Evolutionary conservation across 1,284 basidiomycete genomes (phyloP).

Genomic region (Cutaneotrichosporon mucoides): DNA sequence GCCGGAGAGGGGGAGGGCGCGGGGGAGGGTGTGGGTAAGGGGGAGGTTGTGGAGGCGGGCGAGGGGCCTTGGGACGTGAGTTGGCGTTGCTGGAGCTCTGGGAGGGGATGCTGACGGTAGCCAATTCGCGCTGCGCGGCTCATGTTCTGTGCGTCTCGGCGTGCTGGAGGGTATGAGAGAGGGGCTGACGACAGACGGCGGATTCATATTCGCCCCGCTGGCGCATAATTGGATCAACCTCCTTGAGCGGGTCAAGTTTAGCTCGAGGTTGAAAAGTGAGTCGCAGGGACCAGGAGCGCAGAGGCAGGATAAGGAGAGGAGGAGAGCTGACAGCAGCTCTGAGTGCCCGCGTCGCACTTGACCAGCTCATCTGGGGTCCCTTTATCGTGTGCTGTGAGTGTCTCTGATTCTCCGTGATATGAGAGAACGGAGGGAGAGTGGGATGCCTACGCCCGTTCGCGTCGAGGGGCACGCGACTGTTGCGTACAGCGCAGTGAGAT

Average conservation of each 20-base stretch:
- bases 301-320: too few species aligned
- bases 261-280: constrained; percentile 10
- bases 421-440: too few species aligned
- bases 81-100: neutral
- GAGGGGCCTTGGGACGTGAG: constrained; percentile 6
- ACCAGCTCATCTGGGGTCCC: constrained; percentile 20
- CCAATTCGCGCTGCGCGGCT: constrained; percentile 9
- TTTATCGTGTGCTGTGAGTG: constrained; percentile 16
- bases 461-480: too few species aligned
- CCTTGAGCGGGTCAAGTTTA: constrained; percentile 8
- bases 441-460: too few species aligned
- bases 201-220: constrained; percentile 17
- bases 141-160: constrained; percentile 10
- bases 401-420: too few species aligned
- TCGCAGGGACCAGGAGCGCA: neutral
- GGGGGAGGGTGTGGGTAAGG: neutral
- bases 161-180: too few species aligned
- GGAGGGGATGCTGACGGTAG: neutral
- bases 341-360: constrained; percentile 11
- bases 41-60: neutral
- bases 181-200: constrained; percentile 4
- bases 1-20: neutral
- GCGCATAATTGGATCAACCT: constrained; percentile 19
- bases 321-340: constrained; percentile 5
- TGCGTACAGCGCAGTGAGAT: too few species aligned